These are phyloP conservation scores for Globisporangium canariense DNA, from an alignment of 352 stramenopile genomes.

Conservation along the genomic window DNA sequence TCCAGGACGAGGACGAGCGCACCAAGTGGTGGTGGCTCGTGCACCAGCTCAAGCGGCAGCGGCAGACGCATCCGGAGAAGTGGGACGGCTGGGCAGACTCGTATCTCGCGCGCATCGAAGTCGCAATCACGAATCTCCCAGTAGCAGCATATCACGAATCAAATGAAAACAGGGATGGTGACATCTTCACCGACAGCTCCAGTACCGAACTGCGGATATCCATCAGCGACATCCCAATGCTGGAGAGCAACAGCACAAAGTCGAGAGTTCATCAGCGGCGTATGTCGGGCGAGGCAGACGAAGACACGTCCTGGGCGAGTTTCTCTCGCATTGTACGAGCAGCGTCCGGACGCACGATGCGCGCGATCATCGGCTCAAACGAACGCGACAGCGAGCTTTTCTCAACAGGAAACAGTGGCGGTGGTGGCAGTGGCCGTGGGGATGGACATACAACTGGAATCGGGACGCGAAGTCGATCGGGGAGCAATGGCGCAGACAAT, in stretches of 20 bases:
- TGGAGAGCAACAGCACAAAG: slow-evolving; percentile 10
- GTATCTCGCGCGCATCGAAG: slow-evolving; percentile 28
- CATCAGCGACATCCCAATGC: slow-evolving; percentile 15
- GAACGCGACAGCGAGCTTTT: slow-evolving; percentile 22
- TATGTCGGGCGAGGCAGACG: slow-evolving; percentile 1
- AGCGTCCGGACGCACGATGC: slow-evolving; percentile 27
- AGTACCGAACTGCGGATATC: slow-evolving; percentile 14
- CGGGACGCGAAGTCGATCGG: slow-evolving; percentile 3
- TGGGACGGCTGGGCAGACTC: slow-evolving; percentile 24
- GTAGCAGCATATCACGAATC: background rate
- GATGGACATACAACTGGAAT: background rate
- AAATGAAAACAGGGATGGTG: background rate
- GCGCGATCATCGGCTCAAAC: slow-evolving; percentile 19
- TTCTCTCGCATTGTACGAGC: slow-evolving; percentile 28
- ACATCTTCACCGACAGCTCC: background rate
- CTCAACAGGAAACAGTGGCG: slow-evolving; percentile 8
- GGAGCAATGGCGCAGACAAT: background rate
- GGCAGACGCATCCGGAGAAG: slow-evolving; percentile 19
- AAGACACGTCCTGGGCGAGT: slow-evolving; percentile 27
- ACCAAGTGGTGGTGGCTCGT: slow-evolving; percentile 35
- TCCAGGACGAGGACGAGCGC: slow-evolving; percentile 34
- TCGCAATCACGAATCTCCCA: slow-evolving; percentile 28
- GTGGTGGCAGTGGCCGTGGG: background rate
- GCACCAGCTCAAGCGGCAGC: slow-evolving; percentile 34
- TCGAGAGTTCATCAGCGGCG: background rate